These are phyloP conservation scores for Suillus americanus DNA, from an alignment of 768 basidiomycete genomes.

Conservation along the genomic window DNA sequence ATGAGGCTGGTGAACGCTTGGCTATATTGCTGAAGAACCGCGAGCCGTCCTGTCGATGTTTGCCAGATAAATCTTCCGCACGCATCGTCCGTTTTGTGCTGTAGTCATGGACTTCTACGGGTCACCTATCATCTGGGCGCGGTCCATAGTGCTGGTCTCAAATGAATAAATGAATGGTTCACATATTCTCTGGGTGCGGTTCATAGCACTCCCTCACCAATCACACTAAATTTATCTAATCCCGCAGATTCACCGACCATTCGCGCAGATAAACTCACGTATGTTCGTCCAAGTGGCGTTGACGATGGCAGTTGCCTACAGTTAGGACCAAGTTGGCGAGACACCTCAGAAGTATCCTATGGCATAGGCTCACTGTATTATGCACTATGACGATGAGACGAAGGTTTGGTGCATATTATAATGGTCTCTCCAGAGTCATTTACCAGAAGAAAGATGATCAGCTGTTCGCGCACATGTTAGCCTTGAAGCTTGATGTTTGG, in stretches of 20 bases:
- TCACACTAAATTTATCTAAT: not conserved
- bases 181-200: constrained; percentile 73
- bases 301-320: no score
- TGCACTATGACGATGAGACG: no score
- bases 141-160: no score
- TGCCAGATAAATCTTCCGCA: constrained; percentile 70
- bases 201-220: not conserved
- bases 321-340: no score
- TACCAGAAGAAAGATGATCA: no score
- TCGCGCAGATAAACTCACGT: constrained; percentile 71
- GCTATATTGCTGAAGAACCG: constrained; percentile 82
- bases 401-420: no score
- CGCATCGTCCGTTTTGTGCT: constrained; percentile 80
- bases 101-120: constrained; percentile 75
- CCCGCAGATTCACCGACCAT: constrained; percentile 54
- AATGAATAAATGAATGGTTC: no score
- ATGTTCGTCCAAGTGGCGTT: constrained; percentile 64
- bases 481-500: no score
- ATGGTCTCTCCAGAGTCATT: no score
- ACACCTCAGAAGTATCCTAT: no score
- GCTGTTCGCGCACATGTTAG: no score
- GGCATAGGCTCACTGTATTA: no score
- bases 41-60: constrained; percentile 61
- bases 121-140: constrained; percentile 72
- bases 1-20: constrained; percentile 60